phyloP scores from a whole-genome alignment of 805 yeast genomes.

The Kazachstania kunashirensis region DNA sequence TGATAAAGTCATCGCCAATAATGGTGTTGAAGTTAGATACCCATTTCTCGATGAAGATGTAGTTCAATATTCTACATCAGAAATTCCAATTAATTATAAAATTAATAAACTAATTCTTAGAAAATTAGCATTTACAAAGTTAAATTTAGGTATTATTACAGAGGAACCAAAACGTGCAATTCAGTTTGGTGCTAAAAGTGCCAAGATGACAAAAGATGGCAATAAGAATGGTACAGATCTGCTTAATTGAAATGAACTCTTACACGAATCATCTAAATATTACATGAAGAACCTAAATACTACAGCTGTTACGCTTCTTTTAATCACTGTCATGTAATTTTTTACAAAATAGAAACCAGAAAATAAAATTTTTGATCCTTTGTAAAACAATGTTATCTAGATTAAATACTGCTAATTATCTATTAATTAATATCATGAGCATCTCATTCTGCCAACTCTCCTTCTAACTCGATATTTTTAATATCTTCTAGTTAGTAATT shows the following conservation, averaged over 20 bases:
- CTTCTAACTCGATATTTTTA: no score
- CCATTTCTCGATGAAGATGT: conserved; percentile 69
- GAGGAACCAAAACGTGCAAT: conserved; percentile 86
- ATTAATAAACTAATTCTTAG: conserved; percentile 52
- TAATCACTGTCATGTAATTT: no score
- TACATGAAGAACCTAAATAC: no score
- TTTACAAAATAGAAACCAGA: no score
- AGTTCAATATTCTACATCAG: conserved; percentile 37
- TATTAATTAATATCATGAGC: no score
- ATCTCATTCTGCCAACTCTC: no score
- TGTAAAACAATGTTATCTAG: no score
- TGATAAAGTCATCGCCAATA: conserved; percentile 73
- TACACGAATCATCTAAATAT: no score
- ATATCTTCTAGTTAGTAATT: no score
- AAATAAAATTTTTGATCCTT: no score
- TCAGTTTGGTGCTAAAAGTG: conserved; percentile 93
- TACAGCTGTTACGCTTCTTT: no score
- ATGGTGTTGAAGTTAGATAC: conserved; percentile 87
- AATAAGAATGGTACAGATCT: conserved; percentile 68
- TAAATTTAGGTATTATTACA: conserved; percentile 47
- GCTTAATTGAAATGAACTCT: conserved; percentile 15
- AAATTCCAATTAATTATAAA: conserved; percentile 42
- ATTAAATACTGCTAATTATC: no score
- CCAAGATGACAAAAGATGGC: conserved; percentile 78
- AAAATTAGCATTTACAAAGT: conserved; percentile 39